A percentile compares a stretch with the other conserved stretches of the same genome.
phyloP scores from a whole-genome alignment of 805 yeast genomes.

The Wickerhamomyces chambardii region DNA sequence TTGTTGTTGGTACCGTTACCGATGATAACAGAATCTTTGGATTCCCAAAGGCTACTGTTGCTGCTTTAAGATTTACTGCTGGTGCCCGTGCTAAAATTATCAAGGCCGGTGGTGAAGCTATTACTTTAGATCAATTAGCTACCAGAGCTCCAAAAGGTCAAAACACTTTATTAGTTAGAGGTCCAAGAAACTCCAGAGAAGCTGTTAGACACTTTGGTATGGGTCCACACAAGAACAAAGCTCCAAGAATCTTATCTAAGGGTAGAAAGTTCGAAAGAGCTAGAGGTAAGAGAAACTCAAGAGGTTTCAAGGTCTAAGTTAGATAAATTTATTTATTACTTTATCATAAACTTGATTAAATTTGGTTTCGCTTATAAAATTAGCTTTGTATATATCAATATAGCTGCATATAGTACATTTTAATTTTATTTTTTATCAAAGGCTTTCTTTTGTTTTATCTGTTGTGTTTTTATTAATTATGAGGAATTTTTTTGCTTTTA shows the following conservation, averaged over 20 bases:
- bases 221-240: slow-evolving; percentile 99
- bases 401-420: too few relatives aligned
- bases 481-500: too few relatives aligned
- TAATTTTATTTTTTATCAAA: too few relatives aligned
- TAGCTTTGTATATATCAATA: too few relatives aligned
- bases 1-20: slow-evolving; percentile 98
- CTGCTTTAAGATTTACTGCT: slow-evolving; percentile 99
- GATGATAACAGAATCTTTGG: slow-evolving; percentile 92
- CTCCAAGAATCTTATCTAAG: slow-evolving; percentile 94
- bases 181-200: slow-evolving; percentile 98
- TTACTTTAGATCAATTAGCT: slow-evolving; percentile 99
- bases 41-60: slow-evolving; percentile 95
- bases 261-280: slow-evolving; percentile 99
- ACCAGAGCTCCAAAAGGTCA: slow-evolving; percentile 99
- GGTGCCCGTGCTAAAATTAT: slow-evolving; percentile 96
- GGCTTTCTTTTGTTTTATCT: too few relatives aligned
- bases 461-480: too few relatives aligned
- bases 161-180: slow-evolving; percentile 97
- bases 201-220: slow-evolving; percentile 99
- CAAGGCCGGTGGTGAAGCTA: slow-evolving; percentile 99
- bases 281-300: slow-evolving; percentile 99
- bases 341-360: neutral
- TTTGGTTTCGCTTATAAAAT: too few relatives aligned
- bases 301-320: slow-evolving; percentile 99
- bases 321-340: slow-evolving; percentile 3